Percentiles rank a stretch among this genome's conserved stretches.
Conservation (phyloP, 371 early-diverging fungal species). For the Basidiobolus meristosporus region DNA sequence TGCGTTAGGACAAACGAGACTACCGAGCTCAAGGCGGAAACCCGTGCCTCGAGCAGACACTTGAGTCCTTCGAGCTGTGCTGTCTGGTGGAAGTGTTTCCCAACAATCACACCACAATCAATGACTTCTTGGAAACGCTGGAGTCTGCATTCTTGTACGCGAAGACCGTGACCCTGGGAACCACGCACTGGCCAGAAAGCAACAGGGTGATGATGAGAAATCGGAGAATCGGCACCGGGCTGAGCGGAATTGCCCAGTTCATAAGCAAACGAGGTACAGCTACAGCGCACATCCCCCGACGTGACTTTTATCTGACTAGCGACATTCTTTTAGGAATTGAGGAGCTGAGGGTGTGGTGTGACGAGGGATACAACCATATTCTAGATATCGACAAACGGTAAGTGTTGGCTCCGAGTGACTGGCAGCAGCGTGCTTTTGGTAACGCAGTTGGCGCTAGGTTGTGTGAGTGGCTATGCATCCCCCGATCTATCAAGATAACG, state of each 20-base stretch:
- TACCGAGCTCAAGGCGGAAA: conserved; percentile 12
- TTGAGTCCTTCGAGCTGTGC: conserved; percentile 16
- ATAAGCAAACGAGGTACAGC: conserved; percentile 7
- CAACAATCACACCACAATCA: conserved; percentile 7
- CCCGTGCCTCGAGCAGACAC: conserved; percentile 16
- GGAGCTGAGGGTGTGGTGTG: conserved; percentile 10
- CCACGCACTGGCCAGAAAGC: conserved; percentile 14
- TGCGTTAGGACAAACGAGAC: conserved; percentile 7
- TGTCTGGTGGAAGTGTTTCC: conserved; percentile 18
- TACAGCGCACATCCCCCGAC: too few species aligned
- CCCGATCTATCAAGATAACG: conserved; percentile 13
- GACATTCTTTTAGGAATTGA: background rate
- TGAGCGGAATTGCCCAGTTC: conserved; percentile 16
- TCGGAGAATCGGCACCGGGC: conserved; percentile 13
- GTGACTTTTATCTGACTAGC: background rate
- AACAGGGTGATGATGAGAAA: conserved; percentile 17
- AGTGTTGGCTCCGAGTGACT: background rate
- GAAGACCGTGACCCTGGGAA: conserved; percentile 14
- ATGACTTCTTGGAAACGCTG: conserved; percentile 13
- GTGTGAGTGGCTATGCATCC: conserved; percentile 13
- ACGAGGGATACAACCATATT: conserved; percentile 10
- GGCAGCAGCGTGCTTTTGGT: too few species aligned
- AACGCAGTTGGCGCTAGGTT: background rate
- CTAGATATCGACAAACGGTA: conserved; percentile 6
- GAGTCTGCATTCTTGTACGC: conserved; percentile 14